These are phyloP conservation scores for Boletus rubropictus DNA, from an alignment of 768 basidiomycete genomes.

Conservation along the genomic window DNA sequence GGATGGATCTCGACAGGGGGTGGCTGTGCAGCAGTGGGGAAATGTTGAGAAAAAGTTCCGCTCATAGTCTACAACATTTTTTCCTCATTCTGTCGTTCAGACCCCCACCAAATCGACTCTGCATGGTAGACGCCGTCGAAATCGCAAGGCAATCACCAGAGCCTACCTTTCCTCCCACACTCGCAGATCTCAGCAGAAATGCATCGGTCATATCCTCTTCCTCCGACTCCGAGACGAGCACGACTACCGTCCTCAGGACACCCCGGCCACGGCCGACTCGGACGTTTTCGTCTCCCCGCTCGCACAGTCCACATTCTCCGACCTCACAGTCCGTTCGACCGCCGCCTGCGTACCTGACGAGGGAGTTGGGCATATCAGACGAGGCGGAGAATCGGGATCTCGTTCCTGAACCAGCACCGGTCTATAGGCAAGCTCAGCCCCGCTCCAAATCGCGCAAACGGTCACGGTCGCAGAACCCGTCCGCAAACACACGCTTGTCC, in stretches of 20 bases:
- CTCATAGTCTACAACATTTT: not conserved
- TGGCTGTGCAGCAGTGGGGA: constrained; percentile 18
- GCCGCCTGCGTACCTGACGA: constrained; percentile 55
- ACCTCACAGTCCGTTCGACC: constrained; percentile 30
- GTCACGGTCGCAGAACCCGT: constrained; percentile 40
- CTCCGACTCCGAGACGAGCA: constrained; percentile 49
- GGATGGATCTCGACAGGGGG: constrained; percentile 14
- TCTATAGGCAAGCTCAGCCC: constrained; percentile 18
- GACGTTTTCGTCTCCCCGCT: constrained; percentile 60
- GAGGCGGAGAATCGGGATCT: constrained; percentile 16
- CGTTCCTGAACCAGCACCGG: constrained; percentile 7
- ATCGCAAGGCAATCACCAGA: not conserved
- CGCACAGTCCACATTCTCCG: constrained; percentile 45
- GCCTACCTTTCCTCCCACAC: constrained; percentile 31
- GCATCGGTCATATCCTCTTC: constrained; percentile 69
- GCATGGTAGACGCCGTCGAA: constrained; percentile 6
- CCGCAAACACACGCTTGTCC: constrained; percentile 39
- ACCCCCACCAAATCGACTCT: not conserved
- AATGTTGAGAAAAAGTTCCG: constrained; percentile 8
- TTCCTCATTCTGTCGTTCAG: not conserved
- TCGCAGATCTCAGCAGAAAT: constrained; percentile 70
- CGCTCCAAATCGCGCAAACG: constrained; percentile 38
- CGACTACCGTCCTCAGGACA: constrained; percentile 35
- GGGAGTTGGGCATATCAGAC: constrained; percentile 44
- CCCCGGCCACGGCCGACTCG: constrained; percentile 52